Percentiles rank a stretch among this genome's conserved stretches.
Evolutionary conservation across 148 eudicot species (phyloP).

Genomic region (Dysphania ambrosioides): DNA sequence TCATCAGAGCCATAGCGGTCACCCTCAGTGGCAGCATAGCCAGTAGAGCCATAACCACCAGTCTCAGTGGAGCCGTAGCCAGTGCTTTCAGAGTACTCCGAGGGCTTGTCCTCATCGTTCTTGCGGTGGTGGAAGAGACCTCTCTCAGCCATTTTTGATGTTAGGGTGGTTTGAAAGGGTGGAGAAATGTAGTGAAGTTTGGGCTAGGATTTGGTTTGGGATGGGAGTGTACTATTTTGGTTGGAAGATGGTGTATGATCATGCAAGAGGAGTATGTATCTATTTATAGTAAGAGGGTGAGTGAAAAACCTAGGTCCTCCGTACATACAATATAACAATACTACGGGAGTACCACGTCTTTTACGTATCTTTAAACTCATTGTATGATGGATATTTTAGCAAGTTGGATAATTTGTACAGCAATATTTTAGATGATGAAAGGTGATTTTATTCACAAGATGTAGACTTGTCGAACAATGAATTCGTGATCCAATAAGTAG

Average conservation of each 20-base stretch:
- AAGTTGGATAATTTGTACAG: too few species aligned
- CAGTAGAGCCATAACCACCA: background rate
- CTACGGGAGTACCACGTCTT: background rate
- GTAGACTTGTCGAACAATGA: too few species aligned
- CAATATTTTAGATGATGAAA: too few species aligned
- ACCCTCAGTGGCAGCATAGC: constrained; percentile 9
- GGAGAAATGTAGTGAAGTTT: background rate
- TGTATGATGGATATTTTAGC: background rate
- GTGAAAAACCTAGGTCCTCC: background rate
- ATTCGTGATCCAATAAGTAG: too few species aligned
- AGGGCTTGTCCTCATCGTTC: constrained; percentile 19
- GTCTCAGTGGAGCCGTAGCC: background rate
- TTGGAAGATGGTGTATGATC: constrained; percentile 1
- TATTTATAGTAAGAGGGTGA: background rate
- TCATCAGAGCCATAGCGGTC: constrained; percentile 13
- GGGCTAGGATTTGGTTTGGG: background rate
- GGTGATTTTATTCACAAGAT: too few species aligned
- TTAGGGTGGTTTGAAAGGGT: background rate
- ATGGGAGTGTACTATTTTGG: background rate
- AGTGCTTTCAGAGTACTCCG: constrained; percentile 18
- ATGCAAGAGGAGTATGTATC: background rate
- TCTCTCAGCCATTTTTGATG: background rate
- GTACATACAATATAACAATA: background rate
- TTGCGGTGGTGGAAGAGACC: constrained; percentile 32
- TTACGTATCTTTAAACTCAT: background rate